Percentiles rank a stretch among this genome's conserved stretches.
Evolutionary conservation across 2,329 filamentous ascomycete genomes (phyloP).

Genomic region (Penicillium concentricum): DNA sequence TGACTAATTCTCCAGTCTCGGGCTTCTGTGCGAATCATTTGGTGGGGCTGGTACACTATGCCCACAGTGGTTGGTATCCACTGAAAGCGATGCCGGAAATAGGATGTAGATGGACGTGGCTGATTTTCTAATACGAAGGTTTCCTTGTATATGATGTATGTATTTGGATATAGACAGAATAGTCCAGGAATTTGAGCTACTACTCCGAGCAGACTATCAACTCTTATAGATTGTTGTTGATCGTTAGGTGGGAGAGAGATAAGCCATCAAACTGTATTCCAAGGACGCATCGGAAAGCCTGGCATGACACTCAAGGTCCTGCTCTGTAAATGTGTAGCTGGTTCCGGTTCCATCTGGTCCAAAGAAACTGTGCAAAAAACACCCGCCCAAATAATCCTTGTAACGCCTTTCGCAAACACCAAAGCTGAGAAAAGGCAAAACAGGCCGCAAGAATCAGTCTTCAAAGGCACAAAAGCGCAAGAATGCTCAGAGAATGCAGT

Average conservation of each 20-base stretch:
- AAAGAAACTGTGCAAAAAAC: not conserved
- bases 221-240: not conserved
- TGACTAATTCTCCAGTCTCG: conserved; percentile 15
- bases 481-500: conserved; percentile 5
- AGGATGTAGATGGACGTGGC: not conserved
- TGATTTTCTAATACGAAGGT: not conserved
- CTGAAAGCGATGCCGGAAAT: conserved; percentile 1
- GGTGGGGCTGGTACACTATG: conserved; percentile 14
- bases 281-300: not conserved
- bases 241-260: not conserved
- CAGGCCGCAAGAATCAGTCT: conserved; percentile 11
- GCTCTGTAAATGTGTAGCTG: conserved; percentile 1
- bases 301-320: not conserved
- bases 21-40: conserved; percentile 17
- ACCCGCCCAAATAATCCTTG: conserved; percentile 6
- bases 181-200: not conserved
- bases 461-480: not conserved
- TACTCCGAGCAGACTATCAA: not conserved
- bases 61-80: conserved; percentile 2
- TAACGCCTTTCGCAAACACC: conserved; percentile 21
- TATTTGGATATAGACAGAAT: not conserved
- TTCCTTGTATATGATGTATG: not conserved
- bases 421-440: conserved; percentile 6
- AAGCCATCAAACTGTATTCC: not conserved
- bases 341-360: not conserved